Conservation (phyloP, 2,329 filamentous ascomycete species). For the Hymenoscyphus fraxineus region DNA sequence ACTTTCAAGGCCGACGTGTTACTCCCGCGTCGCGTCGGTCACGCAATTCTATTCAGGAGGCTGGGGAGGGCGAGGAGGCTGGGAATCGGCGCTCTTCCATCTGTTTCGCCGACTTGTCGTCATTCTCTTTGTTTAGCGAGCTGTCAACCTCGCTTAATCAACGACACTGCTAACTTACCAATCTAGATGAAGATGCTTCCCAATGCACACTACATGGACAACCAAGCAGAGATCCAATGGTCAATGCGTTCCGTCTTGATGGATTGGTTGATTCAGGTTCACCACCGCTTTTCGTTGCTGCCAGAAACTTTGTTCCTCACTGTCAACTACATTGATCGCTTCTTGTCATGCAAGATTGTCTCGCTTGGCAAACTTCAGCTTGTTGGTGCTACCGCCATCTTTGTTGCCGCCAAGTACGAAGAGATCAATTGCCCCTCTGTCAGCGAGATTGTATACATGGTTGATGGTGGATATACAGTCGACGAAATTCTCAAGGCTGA, state of each 20-base stretch:
- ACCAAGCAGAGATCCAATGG: conserved; percentile 97
- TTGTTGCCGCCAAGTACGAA: conserved; percentile 96
- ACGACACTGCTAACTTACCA: conserved; percentile 28
- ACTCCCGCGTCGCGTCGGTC: too few species aligned
- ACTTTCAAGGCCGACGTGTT: background rate
- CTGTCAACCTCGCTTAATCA: background rate
- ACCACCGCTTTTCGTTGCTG: conserved; percentile 82
- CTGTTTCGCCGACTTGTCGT: background rate
- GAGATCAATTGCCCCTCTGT: conserved; percentile 98
- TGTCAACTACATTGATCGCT: conserved; percentile 96
- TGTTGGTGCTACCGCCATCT: conserved; percentile 91
- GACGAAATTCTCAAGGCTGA: conserved; percentile 97
- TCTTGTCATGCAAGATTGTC: conserved; percentile 90
- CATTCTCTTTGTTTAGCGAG: background rate
- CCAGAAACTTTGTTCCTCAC: conserved; percentile 93
- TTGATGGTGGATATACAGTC: conserved; percentile 81
- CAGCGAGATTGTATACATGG: conserved; percentile 96
- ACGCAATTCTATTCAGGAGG: too few species aligned
- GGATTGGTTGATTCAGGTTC: conserved; percentile 97
- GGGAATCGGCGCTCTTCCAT: background rate
- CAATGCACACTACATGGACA: conserved; percentile 92
- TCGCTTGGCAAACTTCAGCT: conserved; percentile 93
- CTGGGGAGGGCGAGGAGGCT: background rate
- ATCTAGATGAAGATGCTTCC: conserved; percentile 73
- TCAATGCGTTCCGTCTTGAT: conserved; percentile 96